Conservation (phyloP, 371 early-diverging fungal genomes). For the Mycotypha africana region DNA sequence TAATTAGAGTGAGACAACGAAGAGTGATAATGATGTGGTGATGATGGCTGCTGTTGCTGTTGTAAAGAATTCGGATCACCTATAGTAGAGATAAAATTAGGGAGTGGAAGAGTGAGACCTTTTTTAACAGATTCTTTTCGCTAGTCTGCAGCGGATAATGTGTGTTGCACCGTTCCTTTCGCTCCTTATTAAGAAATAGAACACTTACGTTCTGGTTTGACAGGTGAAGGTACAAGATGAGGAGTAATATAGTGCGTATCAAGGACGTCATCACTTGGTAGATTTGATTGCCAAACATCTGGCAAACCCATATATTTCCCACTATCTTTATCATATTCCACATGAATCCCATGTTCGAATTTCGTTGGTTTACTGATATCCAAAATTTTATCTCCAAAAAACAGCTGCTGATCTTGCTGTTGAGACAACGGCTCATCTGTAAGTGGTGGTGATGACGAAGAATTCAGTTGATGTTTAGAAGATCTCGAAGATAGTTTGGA, state of each 20-base stretch:
- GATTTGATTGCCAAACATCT: constrained; percentile 57
- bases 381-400: constrained; percentile 46
- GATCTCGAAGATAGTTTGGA: constrained; percentile 31
- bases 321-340: constrained; percentile 54
- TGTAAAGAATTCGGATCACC: constrained; percentile 13
- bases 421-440: too few relatives aligned
- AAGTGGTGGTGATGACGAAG: too few relatives aligned
- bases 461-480: constrained; percentile 8
- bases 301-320: constrained; percentile 65
- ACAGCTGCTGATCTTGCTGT: too few relatives aligned
- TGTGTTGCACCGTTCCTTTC: too few relatives aligned
- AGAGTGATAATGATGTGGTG: too few relatives aligned
- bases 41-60: too few relatives aligned
- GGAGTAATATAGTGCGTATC: constrained; percentile 62
- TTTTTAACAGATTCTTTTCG: too few relatives aligned
- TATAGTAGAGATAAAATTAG: too few relatives aligned
- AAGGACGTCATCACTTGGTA: constrained; percentile 60
- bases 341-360: constrained; percentile 66
- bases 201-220: constrained; percentile 19
- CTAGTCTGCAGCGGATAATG: too few relatives aligned
- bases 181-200: too few relatives aligned
- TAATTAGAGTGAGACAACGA: too few relatives aligned
- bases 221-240: constrained; percentile 52
- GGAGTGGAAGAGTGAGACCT: too few relatives aligned
- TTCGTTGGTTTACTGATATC: constrained; percentile 62